Conservation (phyloP, 202 grass and related monocot species). For the Dendrocalamus latiflorus region DNA sequence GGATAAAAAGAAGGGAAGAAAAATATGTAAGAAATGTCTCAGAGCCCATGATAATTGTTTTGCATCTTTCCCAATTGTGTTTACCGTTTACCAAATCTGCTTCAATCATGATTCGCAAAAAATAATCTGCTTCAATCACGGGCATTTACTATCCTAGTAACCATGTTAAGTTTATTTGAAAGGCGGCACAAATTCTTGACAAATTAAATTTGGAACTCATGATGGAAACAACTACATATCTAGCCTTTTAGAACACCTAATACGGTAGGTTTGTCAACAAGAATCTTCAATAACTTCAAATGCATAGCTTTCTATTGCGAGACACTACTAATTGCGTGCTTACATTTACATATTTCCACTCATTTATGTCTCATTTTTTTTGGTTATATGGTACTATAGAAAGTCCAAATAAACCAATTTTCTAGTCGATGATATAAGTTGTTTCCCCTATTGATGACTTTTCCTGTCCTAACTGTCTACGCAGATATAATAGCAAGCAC, state of each 20-base stretch:
- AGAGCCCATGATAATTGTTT: background rate
- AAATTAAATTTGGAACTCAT: background rate
- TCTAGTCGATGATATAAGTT: background rate
- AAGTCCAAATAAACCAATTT: background rate
- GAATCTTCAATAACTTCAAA: background rate
- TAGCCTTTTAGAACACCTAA: background rate
- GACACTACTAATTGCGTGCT: background rate
- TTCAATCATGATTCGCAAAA: background rate
- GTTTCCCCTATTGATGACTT: background rate
- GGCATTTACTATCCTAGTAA: background rate
- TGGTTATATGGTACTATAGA: background rate
- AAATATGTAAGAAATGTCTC: background rate
- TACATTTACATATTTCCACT: background rate
- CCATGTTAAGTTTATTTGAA: background rate
- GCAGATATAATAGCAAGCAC: constrained; percentile 12
- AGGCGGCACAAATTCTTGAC: too few species aligned
- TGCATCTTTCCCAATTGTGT: background rate
- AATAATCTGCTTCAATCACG: background rate
- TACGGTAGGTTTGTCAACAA: background rate
- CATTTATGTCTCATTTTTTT: background rate
- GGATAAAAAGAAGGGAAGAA: background rate
- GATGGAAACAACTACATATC: background rate
- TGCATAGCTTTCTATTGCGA: background rate
- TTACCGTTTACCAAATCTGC: background rate
- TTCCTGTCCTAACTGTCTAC: background rate